Base-by-base conservation (phyloP, 345 rosid species). In the Arabidopsis suecica region DNA sequence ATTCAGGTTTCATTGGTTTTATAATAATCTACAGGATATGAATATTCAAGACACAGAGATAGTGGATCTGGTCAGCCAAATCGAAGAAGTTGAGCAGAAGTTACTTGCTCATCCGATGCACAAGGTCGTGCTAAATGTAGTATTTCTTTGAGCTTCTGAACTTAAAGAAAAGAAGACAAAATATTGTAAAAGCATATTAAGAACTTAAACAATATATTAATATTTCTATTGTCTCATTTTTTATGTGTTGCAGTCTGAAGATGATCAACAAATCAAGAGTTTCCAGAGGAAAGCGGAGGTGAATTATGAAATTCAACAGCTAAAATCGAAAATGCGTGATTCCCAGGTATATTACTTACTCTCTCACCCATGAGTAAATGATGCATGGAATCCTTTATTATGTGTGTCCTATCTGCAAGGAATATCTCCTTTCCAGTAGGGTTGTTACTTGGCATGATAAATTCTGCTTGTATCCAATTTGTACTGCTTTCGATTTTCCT, bases 281-380 rank as follows among this genome's bases (percentile, higher is more conserved):
- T 89, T 89, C 74, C 87, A 90, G 72, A 85, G 93, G 75, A 95
- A 95, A 79, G 98, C 98, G 3, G 98, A 90, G 82, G 90, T 90
- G 77, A 91, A 91, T 83, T 97, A 86, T 81, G 96, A 93, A 84
- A 88, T 93, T 84, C 99, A 95, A 83, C 97, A 85, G 76, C 89
- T 89, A 56, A 95, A 89, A 83, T 86, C 86, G 18, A 95, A 95
- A 83, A 95, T 92, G 97, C 91, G 96, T 5, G 99, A 95, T 44
- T 95, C 99, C 37, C 97, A 95, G 99, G 99, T 95, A 90, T 56
- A 76, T 62, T 14, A 37, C 22, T 4, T 67, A 22, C 68, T 76
- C 73, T 10, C 51, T 65, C 45, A 37, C 45, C 37, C 47, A 25
- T 10, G 38, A 61, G 49, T 72, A 41, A 53, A 69, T 16, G 36